Conservation (phyloP, 441 rosid genomes). For the Erodium moschatum region DNA sequence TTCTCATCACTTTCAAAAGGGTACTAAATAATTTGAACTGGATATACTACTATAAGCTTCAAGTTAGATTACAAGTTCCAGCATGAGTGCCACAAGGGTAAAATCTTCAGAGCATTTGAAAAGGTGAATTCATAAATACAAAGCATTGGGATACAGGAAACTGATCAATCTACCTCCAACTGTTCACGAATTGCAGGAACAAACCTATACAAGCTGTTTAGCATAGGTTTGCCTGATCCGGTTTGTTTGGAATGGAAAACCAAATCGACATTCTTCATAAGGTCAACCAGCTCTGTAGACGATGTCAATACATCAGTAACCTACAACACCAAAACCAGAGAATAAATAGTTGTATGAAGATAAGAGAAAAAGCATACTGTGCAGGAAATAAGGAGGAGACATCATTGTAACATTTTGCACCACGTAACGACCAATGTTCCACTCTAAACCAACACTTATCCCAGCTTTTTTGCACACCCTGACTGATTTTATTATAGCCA, state of each 20-base stretch:
- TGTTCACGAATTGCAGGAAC: conserved; percentile 65
- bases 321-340: conserved; percentile 28
- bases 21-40: not conserved
- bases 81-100: not conserved
- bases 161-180: conserved; percentile 43
- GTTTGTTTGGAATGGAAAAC: conserved; percentile 54
- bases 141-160: not conserved
- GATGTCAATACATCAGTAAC: conserved; percentile 56
- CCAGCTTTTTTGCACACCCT: no score
- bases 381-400: not conserved
- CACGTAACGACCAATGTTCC: not conserved
- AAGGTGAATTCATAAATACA: conserved; percentile 5
- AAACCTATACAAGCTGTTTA: conserved; percentile 38
- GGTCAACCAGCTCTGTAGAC: conserved; percentile 54
- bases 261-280: conserved; percentile 53
- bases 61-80: not conserved
- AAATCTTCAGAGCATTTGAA: not conserved
- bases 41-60: not conserved
- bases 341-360: conserved; percentile 1
- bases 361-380: not conserved
- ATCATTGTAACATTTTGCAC: not conserved
- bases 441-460: not conserved
- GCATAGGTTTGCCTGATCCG: conserved; percentile 42
- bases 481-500: no score
- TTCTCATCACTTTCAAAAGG: not conserved